Conservation (phyloP, 192 early-diverging fungal genomes). For the Coemansia sp. region DNA sequence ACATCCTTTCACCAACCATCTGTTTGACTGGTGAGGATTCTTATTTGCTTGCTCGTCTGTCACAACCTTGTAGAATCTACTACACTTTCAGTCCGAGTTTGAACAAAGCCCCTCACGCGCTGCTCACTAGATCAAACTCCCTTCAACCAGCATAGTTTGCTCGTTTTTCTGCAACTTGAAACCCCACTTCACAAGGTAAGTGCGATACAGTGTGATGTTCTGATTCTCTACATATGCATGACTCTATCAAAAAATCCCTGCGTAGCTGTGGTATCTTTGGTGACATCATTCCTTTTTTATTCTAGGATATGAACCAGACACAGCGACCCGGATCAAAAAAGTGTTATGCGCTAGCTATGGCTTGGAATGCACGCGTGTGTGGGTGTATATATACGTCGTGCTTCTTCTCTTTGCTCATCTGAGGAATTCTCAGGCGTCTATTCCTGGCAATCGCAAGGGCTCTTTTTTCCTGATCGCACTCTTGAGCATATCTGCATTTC, state of each 20-base stretch:
- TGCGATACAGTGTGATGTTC: slow-evolving; percentile 2
- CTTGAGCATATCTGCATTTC: no score
- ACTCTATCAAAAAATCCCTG: not conserved
- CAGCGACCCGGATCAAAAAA: not conserved
- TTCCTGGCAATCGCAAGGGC: not conserved
- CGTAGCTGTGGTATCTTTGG: slow-evolving; percentile 11
- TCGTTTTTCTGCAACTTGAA: not conserved
- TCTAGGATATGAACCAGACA: not conserved
- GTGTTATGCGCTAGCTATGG: not conserved
- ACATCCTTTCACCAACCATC: not conserved
- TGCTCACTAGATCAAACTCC: not conserved
- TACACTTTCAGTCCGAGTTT: not conserved
- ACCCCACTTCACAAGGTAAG: not conserved
- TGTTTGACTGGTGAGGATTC: not conserved
- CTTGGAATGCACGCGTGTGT: not conserved
- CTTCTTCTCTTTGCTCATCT: not conserved
- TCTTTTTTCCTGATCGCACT: not conserved
- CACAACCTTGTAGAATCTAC: not conserved
- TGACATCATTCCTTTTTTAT: slow-evolving; percentile 9
- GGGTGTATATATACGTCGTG: not conserved
- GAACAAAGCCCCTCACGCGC: not conserved
- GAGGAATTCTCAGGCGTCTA: not conserved
- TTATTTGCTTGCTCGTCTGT: no score
- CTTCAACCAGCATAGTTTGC: not conserved
- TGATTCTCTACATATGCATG: slow-evolving; percentile 1